Conservation (phyloP, 805 yeast species). For the Cyberlindnera petersonii region DNA sequence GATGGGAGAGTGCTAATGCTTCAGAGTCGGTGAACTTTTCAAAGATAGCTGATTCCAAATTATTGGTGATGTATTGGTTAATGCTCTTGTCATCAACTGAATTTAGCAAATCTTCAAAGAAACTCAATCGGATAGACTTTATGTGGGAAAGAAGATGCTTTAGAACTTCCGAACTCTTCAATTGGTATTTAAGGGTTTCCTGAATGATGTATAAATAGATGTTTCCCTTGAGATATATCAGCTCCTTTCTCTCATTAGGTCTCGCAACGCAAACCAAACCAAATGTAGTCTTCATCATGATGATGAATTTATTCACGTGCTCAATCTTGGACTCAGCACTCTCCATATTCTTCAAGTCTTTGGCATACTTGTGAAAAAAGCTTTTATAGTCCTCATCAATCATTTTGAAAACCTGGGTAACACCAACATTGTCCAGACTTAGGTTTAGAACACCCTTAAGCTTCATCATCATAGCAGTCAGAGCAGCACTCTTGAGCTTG, state of each 20-base stretch:
- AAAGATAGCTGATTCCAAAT: conserved; percentile 24
- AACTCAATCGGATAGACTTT: conserved; percentile 15
- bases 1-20: conserved; percentile 11
- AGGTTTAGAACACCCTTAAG: conserved; percentile 3
- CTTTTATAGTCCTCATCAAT: conserved; percentile 4
- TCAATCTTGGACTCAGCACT: conserved; percentile 8
- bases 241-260: conserved; percentile 3
- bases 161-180: conserved; percentile 16
- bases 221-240: conserved; percentile 7
- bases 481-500: conserved; percentile 1
- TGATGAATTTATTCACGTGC: conserved; percentile 16
- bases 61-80: conserved; percentile 20
- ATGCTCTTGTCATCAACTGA: conserved; percentile 4
- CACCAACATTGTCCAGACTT: neutral
- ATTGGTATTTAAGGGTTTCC: conserved; percentile 5
- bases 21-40: conserved; percentile 8
- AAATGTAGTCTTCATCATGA: conserved; percentile 18
- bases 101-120: conserved; percentile 15
- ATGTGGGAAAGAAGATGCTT: conserved; percentile 17
- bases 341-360: neutral
- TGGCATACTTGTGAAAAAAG: conserved; percentile 9
- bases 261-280: conserved; percentile 11
- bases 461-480: conserved; percentile 9
- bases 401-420: neutral
- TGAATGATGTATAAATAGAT: conserved; percentile 12